Evolutionary conservation across 345 rosid species (phyloP), one percentile per base, ranked within the genome.

Genomic region (Rubroshorea leprosula): DNA sequence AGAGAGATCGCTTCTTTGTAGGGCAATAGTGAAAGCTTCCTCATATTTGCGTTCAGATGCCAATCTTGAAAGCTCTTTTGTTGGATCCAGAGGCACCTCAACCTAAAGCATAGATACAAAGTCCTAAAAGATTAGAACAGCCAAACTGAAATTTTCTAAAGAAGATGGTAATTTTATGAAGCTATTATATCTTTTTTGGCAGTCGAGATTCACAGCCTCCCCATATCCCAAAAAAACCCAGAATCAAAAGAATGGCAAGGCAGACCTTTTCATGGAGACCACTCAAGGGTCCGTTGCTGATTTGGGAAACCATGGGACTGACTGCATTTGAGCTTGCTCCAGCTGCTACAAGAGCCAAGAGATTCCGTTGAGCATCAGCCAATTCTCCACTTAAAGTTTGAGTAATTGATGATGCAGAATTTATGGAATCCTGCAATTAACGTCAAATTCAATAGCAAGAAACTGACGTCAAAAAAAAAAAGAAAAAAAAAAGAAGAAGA

Each of bases 1-100:
- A 2, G 87, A 76, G 31, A 89, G 78, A 16, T 93, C 96, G 63
- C 91, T 93, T 72, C 89, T 89, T 58, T 78, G 91, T 6, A 89
- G 82, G 6, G 86, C 96, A 12, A 66, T 41, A 20, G 77, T 79
- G 74, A 93, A 89, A 49, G 94, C 91, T 63, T 87, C 91, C 26
- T 85, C 97, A 14, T 80, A 93, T 68, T 86, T 89, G 55, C 57
- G 65, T 58, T 89, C 94, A 2, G 81, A 54, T 68, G 86, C 56
- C 72, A 89, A 62, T 71, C 83, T 82, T 2, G 79, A 76, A 16
- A 89, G 80, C 20, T 86, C 95, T 69, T 76, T 72, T 29, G 74
- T 81, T 35, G 96, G 96, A 77, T 92, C 95, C 68, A 77, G 14
- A 26, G 82, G 82, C 23, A 75, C 67, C 72, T 82, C 96, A 65